These are phyloP conservation scores for Zygosaccharomyces sapae DNA, from an alignment of 1,139 yeast species.

Conservation along the genomic window DNA sequence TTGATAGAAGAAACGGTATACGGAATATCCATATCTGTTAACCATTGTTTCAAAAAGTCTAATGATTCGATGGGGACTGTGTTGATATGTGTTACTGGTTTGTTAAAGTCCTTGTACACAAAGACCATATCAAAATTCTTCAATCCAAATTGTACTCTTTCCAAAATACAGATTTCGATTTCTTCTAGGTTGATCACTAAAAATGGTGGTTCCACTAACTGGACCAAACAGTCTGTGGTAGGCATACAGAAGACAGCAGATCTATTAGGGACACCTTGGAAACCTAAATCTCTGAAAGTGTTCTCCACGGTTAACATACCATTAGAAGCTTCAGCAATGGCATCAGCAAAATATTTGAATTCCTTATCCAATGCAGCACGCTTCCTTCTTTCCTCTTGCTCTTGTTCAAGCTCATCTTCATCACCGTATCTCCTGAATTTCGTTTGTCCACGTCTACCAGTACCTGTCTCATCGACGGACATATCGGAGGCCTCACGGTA, in stretches of 20 bases:
- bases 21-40: conserved; percentile 93
- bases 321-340: conserved; percentile 80
- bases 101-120: conserved; percentile 84
- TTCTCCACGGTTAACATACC: conserved; percentile 83
- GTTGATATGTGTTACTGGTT: conserved; percentile 86
- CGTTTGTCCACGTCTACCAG: conserved; percentile 54
- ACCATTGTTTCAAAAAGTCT: conserved; percentile 93
- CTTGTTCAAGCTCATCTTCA: conserved; percentile 97
- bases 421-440: conserved; percentile 91
- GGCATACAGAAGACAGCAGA: conserved; percentile 96
- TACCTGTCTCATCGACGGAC: conserved; percentile 96
- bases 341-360: conserved; percentile 83
- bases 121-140: conserved; percentile 95
- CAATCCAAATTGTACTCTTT: conserved; percentile 95
- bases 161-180: conserved; percentile 90
- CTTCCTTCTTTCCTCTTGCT: conserved; percentile 94
- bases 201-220: conserved; percentile 91
- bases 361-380: conserved; percentile 89
- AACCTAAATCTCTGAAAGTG: conserved; percentile 94
- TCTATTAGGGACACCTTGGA: conserved; percentile 95
- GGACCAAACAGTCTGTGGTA: conserved; percentile 92
- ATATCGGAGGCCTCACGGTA: conserved; percentile 96
- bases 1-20: conserved; percentile 92
- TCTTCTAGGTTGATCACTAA: conserved; percentile 86
- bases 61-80: conserved; percentile 90